Conservation (phyloP, 129 eudicot genomes). For the carrot (Daucus carota) region DNA sequence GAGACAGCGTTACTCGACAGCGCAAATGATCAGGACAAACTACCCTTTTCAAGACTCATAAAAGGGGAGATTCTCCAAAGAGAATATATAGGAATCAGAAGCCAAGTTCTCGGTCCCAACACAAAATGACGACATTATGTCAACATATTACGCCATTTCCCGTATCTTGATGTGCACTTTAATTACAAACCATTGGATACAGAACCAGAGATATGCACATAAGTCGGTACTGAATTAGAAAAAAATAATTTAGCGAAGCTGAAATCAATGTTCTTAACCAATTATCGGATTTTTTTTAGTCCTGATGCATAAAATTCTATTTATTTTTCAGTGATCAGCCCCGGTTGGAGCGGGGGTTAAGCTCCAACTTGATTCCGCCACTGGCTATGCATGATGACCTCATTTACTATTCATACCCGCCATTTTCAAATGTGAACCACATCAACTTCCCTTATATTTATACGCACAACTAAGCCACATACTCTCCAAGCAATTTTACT, state of each 20-base stretch:
- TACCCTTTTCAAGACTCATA: background rate
- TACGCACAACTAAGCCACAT: background rate
- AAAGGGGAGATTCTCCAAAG: background rate
- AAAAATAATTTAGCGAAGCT: too few species aligned
- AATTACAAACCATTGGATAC: background rate
- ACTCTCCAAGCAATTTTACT: background rate
- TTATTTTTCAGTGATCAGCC: too few species aligned
- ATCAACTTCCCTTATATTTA: background rate
- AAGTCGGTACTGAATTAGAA: too few species aligned
- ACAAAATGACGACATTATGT: conserved; percentile 9
- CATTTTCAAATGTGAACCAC: background rate
- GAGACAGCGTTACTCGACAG: too few species aligned
- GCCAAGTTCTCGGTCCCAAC: background rate
- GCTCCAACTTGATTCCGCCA: too few species aligned
- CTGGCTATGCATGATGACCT: conserved; percentile 25
- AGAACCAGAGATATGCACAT: too few species aligned
- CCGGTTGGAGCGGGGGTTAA: too few species aligned
- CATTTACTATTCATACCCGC: conserved; percentile 8
- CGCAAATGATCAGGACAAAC: background rate
- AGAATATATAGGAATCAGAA: background rate
- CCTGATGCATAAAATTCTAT: too few species aligned
- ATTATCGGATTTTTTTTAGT: too few species aligned
- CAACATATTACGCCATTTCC: background rate
- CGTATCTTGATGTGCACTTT: background rate
- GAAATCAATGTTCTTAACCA: too few species aligned